phyloP scores from a whole-genome alignment of 2,329 filamentous ascomycete species.

The Elsinoe fawcettii region DNA sequence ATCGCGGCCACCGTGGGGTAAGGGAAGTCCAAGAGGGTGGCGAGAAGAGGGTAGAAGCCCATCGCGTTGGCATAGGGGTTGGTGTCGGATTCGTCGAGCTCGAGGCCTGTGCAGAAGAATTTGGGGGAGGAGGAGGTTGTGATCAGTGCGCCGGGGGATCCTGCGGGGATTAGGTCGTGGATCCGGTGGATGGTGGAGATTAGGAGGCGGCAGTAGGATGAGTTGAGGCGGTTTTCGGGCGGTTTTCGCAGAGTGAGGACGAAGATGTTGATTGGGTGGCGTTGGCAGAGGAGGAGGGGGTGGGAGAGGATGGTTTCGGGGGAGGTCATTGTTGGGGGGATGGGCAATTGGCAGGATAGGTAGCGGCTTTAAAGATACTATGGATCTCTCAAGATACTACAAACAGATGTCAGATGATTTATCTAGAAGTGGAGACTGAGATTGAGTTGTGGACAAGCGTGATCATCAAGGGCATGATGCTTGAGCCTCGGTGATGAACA shows the following conservation, averaged over 20 bases:
- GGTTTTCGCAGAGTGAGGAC: constrained; percentile 48
- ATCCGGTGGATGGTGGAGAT: background rate
- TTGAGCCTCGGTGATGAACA: background rate
- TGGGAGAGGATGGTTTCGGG: constrained; percentile 1
- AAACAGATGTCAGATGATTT: no score
- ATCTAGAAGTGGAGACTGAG: constrained; percentile 38
- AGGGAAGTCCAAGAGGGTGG: constrained; percentile 31
- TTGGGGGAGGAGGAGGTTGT: constrained; percentile 45
- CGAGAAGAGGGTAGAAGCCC: constrained; percentile 32
- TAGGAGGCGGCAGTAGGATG: background rate
- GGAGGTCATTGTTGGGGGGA: no score
- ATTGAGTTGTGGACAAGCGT: constrained; percentile 18
- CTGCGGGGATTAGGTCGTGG: constrained; percentile 35
- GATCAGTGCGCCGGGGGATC: constrained; percentile 46
- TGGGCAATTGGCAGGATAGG: no score
- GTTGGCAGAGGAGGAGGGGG: background rate
- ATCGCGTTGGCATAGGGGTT: constrained; percentile 30
- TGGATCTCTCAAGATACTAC: no score
- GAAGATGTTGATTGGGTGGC: constrained; percentile 32
- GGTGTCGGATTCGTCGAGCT: constrained; percentile 29
- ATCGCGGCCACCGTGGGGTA: constrained; percentile 41
- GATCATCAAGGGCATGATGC: background rate
- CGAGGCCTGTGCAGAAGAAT: constrained; percentile 43
- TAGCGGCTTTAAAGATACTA: no score
- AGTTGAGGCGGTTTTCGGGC: constrained; percentile 44